Evolutionary conservation across 805 yeast genomes (phyloP).

Genomic region (Saturnispora kantuleensis): DNA sequence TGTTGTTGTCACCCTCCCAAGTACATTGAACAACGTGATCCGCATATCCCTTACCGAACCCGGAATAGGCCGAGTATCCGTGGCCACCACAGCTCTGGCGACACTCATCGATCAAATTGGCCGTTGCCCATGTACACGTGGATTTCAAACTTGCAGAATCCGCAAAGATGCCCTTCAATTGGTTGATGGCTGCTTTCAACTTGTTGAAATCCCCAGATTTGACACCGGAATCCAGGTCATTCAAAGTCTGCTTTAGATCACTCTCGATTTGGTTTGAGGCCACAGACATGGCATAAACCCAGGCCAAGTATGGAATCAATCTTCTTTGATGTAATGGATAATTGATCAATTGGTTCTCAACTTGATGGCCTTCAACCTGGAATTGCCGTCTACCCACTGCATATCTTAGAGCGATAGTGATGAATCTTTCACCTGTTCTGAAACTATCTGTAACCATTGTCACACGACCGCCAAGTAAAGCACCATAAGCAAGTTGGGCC

Average conservation of each 20-base stretch:
- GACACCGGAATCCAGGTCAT: slow-evolving; percentile 44
- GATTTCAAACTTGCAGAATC: slow-evolving; percentile 85
- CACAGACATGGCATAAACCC: slow-evolving; percentile 65
- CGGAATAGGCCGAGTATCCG: slow-evolving; percentile 89
- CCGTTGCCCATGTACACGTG: slow-evolving; percentile 78
- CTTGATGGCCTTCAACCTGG: slow-evolving; percentile 34
- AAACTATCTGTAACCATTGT: slow-evolving; percentile 82
- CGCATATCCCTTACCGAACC: slow-evolving; percentile 76
- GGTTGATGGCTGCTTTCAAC: slow-evolving; percentile 40
- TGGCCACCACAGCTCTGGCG: slow-evolving; percentile 96
- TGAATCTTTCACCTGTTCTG: slow-evolving; percentile 67
- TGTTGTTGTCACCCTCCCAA: slow-evolving; percentile 96
- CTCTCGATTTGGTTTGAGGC: slow-evolving; percentile 54
- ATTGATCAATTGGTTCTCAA: slow-evolving; percentile 67
- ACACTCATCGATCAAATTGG: slow-evolving; percentile 74
- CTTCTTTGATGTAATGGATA: slow-evolving; percentile 87
- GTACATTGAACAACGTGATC: slow-evolving; percentile 99
- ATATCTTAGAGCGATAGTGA: slow-evolving; percentile 80
- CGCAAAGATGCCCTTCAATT: slow-evolving; percentile 69
- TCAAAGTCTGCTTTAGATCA: slow-evolving; percentile 41
- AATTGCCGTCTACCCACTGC: slow-evolving; percentile 88
- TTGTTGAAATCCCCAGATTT: slow-evolving; percentile 37
- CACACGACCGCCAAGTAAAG: slow-evolving; percentile 81
- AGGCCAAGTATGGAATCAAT: slow-evolving; percentile 74
- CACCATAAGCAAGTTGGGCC: slow-evolving; percentile 83